Base-by-base conservation (phyloP, 164 flowering plant genomes). In the Platanus orientalis region DNA sequence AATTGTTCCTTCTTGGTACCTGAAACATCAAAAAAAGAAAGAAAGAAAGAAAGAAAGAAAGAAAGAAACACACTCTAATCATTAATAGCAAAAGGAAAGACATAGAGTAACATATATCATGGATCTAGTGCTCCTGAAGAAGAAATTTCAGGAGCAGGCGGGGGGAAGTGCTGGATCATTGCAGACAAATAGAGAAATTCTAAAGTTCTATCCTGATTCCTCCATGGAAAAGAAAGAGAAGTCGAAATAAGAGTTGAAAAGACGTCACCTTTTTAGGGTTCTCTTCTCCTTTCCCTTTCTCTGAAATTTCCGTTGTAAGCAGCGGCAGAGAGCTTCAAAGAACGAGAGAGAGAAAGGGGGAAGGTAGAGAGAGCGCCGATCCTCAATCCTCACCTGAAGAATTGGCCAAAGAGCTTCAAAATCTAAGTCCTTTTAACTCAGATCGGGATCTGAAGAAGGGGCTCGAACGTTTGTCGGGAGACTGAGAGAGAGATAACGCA, bases 281-380 rank as follows among this genome's bases (percentile, higher is more conserved):
- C 10, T 56, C 49, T n/a, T n/a, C n/a, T n/a, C n/a, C 27, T 16
- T 49, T 24, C 32, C 27, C 21, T n/a, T 60, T 47, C 34, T 27
- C 44, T 52, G 47, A 47, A 52, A 45, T 51, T 51, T 62, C 65
- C n/a, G 36, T 39, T 62, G 48, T 34, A 23, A 51, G 65, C 16
- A 25, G 65, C 24, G 27, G 32, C 57, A 62, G 57, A 27, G 47
- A 36, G 24, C 26, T 17, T 7, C 3, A 45, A 52, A 36, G 65
- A 19, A 44, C 12, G 36, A 32, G 50, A 52, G 40, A 27, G 49
- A n/a, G n/a, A n/a, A n/a, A n/a, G n/a, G n/a, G n/a, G n/a, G n/a
- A n/a, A n/a, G n/a, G n/a, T n/a, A n/a, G n/a, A n/a, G n/a, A n/a
- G n/a, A n/a, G n/a, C n/a, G 39, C 40, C 29, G 29, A 40, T 39